These are phyloP conservation scores for Tolypocladium capitatum DNA, from an alignment of 2,329 filamentous ascomycete genomes.

Conservation along the genomic window DNA sequence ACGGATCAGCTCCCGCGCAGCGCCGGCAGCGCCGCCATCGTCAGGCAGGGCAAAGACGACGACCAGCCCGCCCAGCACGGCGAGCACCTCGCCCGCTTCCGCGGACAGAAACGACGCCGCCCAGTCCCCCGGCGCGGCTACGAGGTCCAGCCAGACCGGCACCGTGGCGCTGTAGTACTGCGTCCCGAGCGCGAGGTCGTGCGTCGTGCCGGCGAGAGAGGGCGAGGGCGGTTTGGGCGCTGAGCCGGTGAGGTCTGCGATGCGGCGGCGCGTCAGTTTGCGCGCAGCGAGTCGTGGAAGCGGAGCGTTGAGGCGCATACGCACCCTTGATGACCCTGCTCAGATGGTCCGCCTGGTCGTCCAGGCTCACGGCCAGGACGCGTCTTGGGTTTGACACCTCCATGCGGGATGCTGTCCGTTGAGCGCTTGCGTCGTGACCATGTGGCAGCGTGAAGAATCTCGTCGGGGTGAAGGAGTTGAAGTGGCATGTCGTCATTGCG, in stretches of 20 bases:
- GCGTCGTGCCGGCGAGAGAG: slow-evolving; percentile 45
- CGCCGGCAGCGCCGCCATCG: slow-evolving; percentile 3
- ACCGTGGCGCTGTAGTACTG: slow-evolving; percentile 47
- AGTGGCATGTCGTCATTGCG: background rate
- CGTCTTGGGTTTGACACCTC: slow-evolving; percentile 39
- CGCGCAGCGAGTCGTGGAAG: background rate
- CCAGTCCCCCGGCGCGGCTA: slow-evolving; percentile 40
- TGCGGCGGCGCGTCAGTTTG: background rate
- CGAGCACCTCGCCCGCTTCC: slow-evolving; percentile 50
- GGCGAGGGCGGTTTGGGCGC: slow-evolving; percentile 23
- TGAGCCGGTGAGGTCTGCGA: slow-evolving; percentile 38
- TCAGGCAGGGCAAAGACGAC: slow-evolving; percentile 20
- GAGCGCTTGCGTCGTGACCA: no score
- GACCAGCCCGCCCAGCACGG: slow-evolving; percentile 46
- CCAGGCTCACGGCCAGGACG: slow-evolving; percentile 43
- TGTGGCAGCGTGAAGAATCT: background rate
- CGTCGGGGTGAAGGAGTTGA: background rate
- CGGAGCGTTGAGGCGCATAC: background rate
- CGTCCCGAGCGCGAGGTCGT: slow-evolving; percentile 40
- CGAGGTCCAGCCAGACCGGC: slow-evolving; percentile 55
- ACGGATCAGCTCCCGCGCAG: slow-evolving; percentile 29
- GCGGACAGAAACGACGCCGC: slow-evolving; percentile 42
- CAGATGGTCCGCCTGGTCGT: slow-evolving; percentile 31
- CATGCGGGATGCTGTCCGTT: background rate
- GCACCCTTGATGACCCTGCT: slow-evolving; percentile 40